Evolutionary conservation across 805 yeast genomes (phyloP), one percentile per base, ranked within the genome.

Genomic region (Dipodascus albidus): DNA sequence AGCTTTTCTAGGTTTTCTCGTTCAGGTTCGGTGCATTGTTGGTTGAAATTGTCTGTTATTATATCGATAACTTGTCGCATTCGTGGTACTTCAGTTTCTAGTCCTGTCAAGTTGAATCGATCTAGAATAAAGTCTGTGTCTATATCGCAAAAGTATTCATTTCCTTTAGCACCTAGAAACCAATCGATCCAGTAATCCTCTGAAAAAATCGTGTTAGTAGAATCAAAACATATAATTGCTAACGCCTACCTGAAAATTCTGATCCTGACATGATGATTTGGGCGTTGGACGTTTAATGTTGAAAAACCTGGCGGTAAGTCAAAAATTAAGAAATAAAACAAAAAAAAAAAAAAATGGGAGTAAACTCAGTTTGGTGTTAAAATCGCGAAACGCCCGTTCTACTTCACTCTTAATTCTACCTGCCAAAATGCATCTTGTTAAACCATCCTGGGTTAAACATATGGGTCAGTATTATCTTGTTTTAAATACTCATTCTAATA

Each of bases 91-190:
- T 88, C 95, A 57, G 85, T 82, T 64, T 85, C 85, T 52, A 91
- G 75, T 0, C 96, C 96, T 1, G 97, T 93, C 57, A 91, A 75
- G 65, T 91, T 93, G 76, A 91, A 91, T 57, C 96, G 73, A 69
- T 91, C 99, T 2, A 88, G 78, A 56, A 93, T 86, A 66, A 88
- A 91, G 57, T 91, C 98, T 41, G 81, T 82, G 65, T 91, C 98
- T 47, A 93, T 80, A 64, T 91, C 98, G 67, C 96, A 89, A 63
- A 91, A 91, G 68, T 88, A 88, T 66, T 93, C 98, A 63, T 91
- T 87, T 0, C 98, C 98, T 65, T 89, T 87, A 52, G 83, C 79
- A 0, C 95, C 95, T 53, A 91, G 72, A 64, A 91, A 93, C 75
- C 93, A 76, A 65, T 90, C 96, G 50, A 93, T 82, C 99, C 99